These are phyloP conservation scores for Phytopythium montanum DNA, from an alignment of 352 stramenopile genomes.

Conservation along the genomic window DNA sequence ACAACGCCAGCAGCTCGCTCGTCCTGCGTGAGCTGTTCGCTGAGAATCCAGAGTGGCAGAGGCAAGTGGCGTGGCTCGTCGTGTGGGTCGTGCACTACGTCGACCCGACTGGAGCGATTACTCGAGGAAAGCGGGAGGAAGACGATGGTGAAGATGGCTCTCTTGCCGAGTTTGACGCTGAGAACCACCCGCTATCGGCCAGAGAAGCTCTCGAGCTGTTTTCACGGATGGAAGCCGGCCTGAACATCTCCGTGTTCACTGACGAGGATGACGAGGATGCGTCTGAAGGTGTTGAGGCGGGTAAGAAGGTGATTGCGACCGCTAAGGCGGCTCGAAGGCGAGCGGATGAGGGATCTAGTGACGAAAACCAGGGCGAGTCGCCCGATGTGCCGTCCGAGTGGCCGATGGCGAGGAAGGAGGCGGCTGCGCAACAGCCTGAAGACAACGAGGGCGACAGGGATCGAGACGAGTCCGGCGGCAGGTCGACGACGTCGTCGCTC, in stretches of 20 bases:
- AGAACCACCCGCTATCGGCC: neutral
- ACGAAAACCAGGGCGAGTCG: constrained; percentile 4
- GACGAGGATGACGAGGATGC: neutral
- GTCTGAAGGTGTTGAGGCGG: neutral
- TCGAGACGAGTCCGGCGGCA: neutral
- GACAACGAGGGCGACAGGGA: neutral
- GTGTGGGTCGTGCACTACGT: constrained; percentile 43
- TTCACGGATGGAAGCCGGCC: neutral
- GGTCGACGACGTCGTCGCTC: neutral
- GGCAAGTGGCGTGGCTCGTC: constrained; percentile 42
- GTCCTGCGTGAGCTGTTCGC: constrained; percentile 41
- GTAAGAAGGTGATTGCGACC: neutral
- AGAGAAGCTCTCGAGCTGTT: neutral
- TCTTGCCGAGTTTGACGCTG: neutral
- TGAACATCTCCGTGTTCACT: neutral
- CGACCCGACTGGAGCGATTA: constrained; percentile 28
- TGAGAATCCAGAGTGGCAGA: constrained; percentile 19
- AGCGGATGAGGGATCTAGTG: neutral
- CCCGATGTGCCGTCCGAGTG: neutral
- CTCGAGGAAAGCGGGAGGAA: neutral
- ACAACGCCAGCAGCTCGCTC: constrained; percentile 17
- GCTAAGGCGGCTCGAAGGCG: neutral
- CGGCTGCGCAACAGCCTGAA: constrained; percentile 3
- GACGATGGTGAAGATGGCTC: neutral
- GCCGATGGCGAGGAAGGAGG: neutral